Evolutionary conservation across 495 filamentous ascomycete genomes (phyloP), one percentile per base, ranked within the genome.

Genomic region (Saxispiralis lemnorum): DNA sequence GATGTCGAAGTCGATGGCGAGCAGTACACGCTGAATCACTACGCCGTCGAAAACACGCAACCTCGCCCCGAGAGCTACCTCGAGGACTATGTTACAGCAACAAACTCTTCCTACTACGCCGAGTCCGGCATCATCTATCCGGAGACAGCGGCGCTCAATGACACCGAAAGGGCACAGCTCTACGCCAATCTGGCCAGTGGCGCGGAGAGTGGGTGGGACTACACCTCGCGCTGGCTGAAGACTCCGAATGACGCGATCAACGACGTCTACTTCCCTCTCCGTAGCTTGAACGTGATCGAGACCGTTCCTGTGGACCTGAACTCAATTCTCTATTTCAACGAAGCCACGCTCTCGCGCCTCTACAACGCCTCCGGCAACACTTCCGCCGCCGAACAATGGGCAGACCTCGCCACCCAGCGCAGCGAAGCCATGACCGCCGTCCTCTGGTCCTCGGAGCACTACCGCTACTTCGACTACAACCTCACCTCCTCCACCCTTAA

Each of bases 401-500:
- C 40, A 13, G 37, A 35, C n/a, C 49, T 38, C 7, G 54, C 54
- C 6, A 33, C 41, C 15, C 19, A 41, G 5, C 45, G 54, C 7
- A 44, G 41, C 35, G 48, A 52, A 18, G 54, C 54, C 2, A 57
- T 57, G 48, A 44, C 43, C 13, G 45, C 52, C 6, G 17, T 57
- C 15, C 28, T 57, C 6, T 57, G 52, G 52, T 45, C 55, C 35
- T 30, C 16, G 6, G 43, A 45, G 31, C 41, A 55, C 44, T 46
- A 44, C 36, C 35, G 41, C 43, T 57, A 49, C 46, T 57, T 57
- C 35, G 54, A 57, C 44, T 57, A 57, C 46, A 57, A 57, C 43
- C 35, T 57, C n/a, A 55, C 52, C 9, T 47, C 54, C 1, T 39
- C 38, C 0, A n/a, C 38, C 11, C 50, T 49, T n/a, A 48, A 57